phyloP scores from a whole-genome alignment of 164 flowering plant species.

The Stephania cephalantha region DNA sequence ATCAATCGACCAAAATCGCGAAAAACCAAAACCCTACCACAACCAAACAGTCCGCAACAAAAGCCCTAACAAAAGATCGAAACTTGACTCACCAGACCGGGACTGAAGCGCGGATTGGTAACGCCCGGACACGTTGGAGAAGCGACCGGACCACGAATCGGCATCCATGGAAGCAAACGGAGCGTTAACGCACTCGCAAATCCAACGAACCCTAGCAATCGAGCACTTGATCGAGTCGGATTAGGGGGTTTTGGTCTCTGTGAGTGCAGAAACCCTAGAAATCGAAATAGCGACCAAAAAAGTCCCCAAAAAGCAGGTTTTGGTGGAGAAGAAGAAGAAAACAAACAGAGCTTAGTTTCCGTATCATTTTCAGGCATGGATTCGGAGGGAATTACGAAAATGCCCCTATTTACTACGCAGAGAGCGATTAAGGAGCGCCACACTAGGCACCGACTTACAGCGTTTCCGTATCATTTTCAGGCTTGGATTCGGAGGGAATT shows the following conservation, averaged over 20 bases:
- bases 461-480: not conserved
- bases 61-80: not conserved
- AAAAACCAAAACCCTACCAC: not conserved
- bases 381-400: not conserved
- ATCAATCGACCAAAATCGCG: not conserved
- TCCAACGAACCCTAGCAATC: not conserved
- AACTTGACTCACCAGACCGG: conserved; percentile 42
- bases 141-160: conserved; percentile 62
- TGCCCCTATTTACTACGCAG: not conserved
- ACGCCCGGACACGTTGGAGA: conserved; percentile 49
- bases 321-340: not conserved
- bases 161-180: conserved; percentile 35
- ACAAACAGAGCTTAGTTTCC: not conserved
- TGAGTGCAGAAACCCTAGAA: conserved; percentile 12
- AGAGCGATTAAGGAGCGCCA: not conserved
- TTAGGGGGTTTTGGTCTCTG: not conserved
- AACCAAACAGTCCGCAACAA: not conserved
- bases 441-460: conserved; percentile 4
- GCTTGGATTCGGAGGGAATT: not conserved
- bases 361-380: not conserved
- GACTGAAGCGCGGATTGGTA: conserved; percentile 56
- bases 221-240: not conserved
- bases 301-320: not conserved
- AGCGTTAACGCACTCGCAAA: not conserved
- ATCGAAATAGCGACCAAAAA: conserved; percentile 3